Evolutionary conservation across 2,329 filamentous ascomycete genomes (phyloP).

Genomic region (Fusarium luffae): DNA sequence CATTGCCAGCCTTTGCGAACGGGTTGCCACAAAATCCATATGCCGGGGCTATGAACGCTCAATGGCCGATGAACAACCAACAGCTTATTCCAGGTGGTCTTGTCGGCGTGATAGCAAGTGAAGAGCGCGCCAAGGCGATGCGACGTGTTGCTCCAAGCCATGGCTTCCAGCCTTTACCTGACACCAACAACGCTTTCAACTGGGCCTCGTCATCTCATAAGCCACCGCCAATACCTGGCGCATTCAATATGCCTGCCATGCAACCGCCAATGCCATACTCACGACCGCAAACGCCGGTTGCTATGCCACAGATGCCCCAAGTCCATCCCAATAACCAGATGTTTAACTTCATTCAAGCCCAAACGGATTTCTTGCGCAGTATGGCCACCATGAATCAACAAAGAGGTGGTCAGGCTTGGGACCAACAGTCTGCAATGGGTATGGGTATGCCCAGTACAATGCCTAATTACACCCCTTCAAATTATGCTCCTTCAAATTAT

Average conservation of each 20-base stretch:
- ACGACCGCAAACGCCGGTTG: constrained; percentile 11
- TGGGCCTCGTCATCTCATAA: not conserved
- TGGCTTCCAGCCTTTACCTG: constrained; percentile 23
- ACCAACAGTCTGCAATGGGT: constrained; percentile 1
- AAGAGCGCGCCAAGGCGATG: constrained; percentile 25
- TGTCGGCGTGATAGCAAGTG: constrained; percentile 27
- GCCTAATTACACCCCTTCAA: not conserved
- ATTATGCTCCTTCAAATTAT: constrained; percentile 4
- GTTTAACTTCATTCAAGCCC: constrained; percentile 25
- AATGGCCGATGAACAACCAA: constrained; percentile 17
- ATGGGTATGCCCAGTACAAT: not conserved
- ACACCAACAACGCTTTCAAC: constrained; percentile 23
- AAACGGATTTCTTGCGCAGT: constrained; percentile 16
- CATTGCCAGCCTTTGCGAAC: constrained; percentile 7
- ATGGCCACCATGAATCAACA: constrained; percentile 19
- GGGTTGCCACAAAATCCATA: not conserved
- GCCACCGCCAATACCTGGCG: not conserved
- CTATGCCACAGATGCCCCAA: not conserved
- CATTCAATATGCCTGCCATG: not conserved
- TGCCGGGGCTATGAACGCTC: rapidly evolving
- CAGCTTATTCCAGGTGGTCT: constrained; percentile 21
- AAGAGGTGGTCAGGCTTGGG: not conserved
- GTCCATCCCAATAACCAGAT: not conserved
- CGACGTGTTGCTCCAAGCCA: constrained; percentile 22
- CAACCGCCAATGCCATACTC: constrained; percentile 3